Conservation (phyloP, 306 rosid species). For the Parietaria judaica region DNA sequence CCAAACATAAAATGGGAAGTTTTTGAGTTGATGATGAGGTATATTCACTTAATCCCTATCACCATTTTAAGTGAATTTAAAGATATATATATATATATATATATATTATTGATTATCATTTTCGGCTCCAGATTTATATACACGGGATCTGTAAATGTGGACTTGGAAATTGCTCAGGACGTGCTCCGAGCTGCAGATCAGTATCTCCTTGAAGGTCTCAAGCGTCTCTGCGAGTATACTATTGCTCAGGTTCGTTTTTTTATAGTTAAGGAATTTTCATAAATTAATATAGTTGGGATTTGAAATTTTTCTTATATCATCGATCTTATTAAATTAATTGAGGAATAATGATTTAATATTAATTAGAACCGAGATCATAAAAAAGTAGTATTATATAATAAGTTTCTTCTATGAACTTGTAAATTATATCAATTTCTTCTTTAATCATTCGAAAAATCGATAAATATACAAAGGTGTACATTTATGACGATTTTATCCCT, state of each 20-base stretch:
- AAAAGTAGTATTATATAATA: too few relatives aligned
- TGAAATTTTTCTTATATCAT: too few relatives aligned
- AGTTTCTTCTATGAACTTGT: too few relatives aligned
- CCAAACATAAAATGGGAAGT: constrained; percentile 31
- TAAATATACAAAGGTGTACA: too few relatives aligned
- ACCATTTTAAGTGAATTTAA: background rate
- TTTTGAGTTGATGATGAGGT: constrained; percentile 36
- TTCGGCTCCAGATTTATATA: constrained; percentile 44
- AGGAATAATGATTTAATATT: too few relatives aligned
- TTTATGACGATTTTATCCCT: too few relatives aligned
- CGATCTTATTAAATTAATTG: too few relatives aligned
- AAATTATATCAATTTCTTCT: too few relatives aligned
- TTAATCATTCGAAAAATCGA: too few relatives aligned
- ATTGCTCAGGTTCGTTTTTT: constrained; percentile 48
- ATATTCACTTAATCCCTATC: background rate
- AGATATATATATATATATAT: background rate
- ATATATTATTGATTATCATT: background rate
- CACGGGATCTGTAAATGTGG: constrained; percentile 45
- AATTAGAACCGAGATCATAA: too few relatives aligned
- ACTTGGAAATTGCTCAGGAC: constrained; percentile 46
- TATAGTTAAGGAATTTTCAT: background rate
- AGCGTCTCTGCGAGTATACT: constrained; percentile 48
- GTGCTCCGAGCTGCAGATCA: constrained; percentile 74
- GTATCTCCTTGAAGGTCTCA: constrained; percentile 65
- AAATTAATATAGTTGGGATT: background rate